Base-by-base conservation (phyloP, 331 rosid species). In the Cydonia oblonga region DNA sequence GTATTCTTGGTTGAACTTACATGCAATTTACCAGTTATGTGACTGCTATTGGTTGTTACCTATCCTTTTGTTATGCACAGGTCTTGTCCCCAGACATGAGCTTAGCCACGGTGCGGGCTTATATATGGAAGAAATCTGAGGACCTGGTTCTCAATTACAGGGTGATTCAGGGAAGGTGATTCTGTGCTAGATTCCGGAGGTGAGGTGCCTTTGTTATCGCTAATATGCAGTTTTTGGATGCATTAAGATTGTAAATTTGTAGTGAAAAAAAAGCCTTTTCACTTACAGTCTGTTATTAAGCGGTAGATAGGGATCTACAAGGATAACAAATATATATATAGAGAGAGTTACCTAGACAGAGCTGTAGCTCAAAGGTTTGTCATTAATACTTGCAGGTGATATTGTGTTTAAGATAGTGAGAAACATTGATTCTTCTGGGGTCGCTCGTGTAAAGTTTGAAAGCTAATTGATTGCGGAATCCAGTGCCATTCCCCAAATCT, bases 71-170 rank as follows among this genome's bases (percentile, higher is more conserved):
- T 70, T 69, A 64, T 76, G 72, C 74, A 52, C 88, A 95, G 99
- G 96, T 86, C 35, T 81, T 95, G 84, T 77, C 89, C 61, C 96
- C 96, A 58, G 99, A 95, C 7, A 79, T 91, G 96, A 95, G 99
- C 83, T 83, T 95, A 80, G 99, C 99, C 81, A 95, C 99, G 14
- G 99, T 90, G 69, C 85, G 96, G 66, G 82, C 95, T 81, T 95
- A 95, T 79, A 76, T 95, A 75, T 95, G 99, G 99, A 95, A 91
- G 90, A 95, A 95, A 87, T 6, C 91, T 11, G 99, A 95, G 44
- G 99, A 95, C 78, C 81, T 95, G 54, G 70, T 91, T 79, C 86
- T 95, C 81, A 90, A 95, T 83, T 95, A 95, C 79, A 88, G 90
- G 88, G 84, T 91, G 82, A 79, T 85, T 78, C 96, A 86, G 81